Base-by-base conservation (phyloP, 306 rosid species). In the Rosa chinensis region DNA sequence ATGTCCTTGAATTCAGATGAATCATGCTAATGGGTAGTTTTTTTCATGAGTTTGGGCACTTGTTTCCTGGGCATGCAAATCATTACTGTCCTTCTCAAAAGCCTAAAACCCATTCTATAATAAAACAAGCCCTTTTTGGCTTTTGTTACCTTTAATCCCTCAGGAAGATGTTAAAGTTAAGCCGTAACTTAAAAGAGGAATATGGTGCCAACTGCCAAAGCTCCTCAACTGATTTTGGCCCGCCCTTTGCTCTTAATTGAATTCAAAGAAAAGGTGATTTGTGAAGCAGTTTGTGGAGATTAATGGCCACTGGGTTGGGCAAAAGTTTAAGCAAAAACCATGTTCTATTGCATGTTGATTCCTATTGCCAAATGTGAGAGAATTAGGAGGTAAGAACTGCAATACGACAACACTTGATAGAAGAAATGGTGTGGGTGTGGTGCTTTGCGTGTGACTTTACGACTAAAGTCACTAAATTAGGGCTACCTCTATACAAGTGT, bases 41-140 rank as follows among this genome's bases (percentile, higher is more conserved):
- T 49, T 58, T 82, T 70, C 86, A 56, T 73, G 76, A 82, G 67
- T 85, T 73, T 84, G 58, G 79, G 78, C 49, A 53, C 75, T 72
- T 48, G 62, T 85, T 80, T 73, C 45, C 70, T 72, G 75, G 72
- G 25, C 44, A 2, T 25, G 67, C 82, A 82, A 86, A 89, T 89
- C 84, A 83, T 86, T 82, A 73, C 62, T 82, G 58, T 66, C 80
- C 68, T 89, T 81, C 88, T 87, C 74, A 81, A 89, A 91, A 91
- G 89, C 82, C 88, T 89, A 87, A 87, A 89, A 75, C 37, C 44
- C 71, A 74, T 86, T 87, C 4, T 75, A 56, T 40, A 40, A 61
- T 75, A 61, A 75, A 75, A 43, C 78, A 86, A 89, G 56, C 72
- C 82, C 82, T 62, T 72, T 71, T 59, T 77, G 61, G 70, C 81